Percentiles rank a stretch among this genome's conserved stretches.
phyloP scores from a whole-genome alignment of 768 basidiomycete species.

The Clitopilus hobsonii region DNA sequence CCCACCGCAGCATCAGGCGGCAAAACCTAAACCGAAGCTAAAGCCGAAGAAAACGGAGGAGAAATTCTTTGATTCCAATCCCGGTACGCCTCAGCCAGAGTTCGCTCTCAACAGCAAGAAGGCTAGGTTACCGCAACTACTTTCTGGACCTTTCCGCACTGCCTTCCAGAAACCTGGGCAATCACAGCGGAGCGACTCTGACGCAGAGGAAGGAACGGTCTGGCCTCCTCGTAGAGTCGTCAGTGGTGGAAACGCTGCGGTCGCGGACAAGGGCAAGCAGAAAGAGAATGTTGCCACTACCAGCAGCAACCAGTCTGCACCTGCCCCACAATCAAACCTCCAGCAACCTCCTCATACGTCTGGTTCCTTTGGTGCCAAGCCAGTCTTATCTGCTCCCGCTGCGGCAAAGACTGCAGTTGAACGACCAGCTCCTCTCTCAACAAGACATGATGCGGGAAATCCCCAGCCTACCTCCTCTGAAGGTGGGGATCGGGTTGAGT shows the following conservation, averaged over 20 bases:
- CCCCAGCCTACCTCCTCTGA: no score
- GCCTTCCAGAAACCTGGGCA: slow-evolving; percentile 14
- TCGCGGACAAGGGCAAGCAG: slow-evolving; percentile 5
- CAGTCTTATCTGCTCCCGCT: no score
- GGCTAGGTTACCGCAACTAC: slow-evolving; percentile 6
- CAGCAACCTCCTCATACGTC: no score
- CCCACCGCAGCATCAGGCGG: neutral
- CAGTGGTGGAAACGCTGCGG: neutral
- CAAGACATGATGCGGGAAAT: no score
- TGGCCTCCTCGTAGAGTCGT: slow-evolving; percentile 24
- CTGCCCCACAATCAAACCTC: no score
- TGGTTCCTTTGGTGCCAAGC: no score
- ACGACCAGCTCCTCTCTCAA: no score
- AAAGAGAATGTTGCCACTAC: no score
- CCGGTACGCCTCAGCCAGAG: neutral
- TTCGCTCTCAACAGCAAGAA: neutral
- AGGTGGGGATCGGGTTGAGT: no score
- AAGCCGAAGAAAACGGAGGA: slow-evolving; percentile 4
- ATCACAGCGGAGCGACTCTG: slow-evolving; percentile 1
- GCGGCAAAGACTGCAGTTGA: no score
- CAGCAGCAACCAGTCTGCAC: no score
- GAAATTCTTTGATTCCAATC: neutral
- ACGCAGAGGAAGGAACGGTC: slow-evolving; percentile 10
- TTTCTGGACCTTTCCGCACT: slow-evolving; percentile 26
- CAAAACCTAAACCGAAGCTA: neutral